phyloP scores from a whole-genome alignment of 129 eudicot species.

The Saussurea involucrata region DNA sequence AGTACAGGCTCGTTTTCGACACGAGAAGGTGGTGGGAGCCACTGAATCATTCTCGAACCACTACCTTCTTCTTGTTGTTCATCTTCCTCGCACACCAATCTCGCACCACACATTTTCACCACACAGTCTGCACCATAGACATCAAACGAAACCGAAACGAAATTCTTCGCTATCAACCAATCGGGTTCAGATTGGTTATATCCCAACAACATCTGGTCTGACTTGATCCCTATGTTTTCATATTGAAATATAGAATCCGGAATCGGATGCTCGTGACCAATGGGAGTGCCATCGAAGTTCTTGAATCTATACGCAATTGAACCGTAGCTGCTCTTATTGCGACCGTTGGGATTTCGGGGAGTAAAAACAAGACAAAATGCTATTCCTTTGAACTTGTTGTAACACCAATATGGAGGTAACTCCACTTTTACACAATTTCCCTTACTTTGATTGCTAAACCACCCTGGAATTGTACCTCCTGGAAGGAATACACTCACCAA shows the following conservation, averaged over 20 bases:
- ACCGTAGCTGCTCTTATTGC: constrained; percentile 28
- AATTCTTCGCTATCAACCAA: constrained; percentile 17
- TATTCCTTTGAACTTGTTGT: constrained; percentile 31
- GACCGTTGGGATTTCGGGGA: constrained; percentile 10
- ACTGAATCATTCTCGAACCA: constrained; percentile 28
- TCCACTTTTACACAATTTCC: constrained; percentile 22
- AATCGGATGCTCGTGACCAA: not conserved
- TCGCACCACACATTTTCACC: constrained; percentile 38
- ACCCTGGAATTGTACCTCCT: constrained; percentile 23
- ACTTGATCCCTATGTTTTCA: constrained; percentile 27
- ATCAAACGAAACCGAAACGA: constrained; percentile 21
- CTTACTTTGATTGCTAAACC: constrained; percentile 24
- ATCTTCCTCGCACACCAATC: constrained; percentile 32
- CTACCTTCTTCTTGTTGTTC: constrained; percentile 15
- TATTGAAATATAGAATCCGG: constrained; percentile 30
- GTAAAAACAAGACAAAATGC: constrained; percentile 31
- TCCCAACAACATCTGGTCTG: constrained; percentile 27
- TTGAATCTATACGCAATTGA: constrained; percentile 22
- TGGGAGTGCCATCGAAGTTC: constrained; percentile 24
- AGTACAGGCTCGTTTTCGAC: constrained; percentile 1
- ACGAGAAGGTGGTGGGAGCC: constrained; percentile 23
- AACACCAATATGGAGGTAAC: constrained; percentile 27
- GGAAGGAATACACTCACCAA: constrained; percentile 24
- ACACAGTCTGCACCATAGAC: constrained; percentile 27
- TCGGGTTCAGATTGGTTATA: constrained; percentile 24